Percentiles rank a stretch among this genome's conserved stretches.
phyloP scores from a whole-genome alignment of 345 rosid genomes.

The Populus euphratica region DNA sequence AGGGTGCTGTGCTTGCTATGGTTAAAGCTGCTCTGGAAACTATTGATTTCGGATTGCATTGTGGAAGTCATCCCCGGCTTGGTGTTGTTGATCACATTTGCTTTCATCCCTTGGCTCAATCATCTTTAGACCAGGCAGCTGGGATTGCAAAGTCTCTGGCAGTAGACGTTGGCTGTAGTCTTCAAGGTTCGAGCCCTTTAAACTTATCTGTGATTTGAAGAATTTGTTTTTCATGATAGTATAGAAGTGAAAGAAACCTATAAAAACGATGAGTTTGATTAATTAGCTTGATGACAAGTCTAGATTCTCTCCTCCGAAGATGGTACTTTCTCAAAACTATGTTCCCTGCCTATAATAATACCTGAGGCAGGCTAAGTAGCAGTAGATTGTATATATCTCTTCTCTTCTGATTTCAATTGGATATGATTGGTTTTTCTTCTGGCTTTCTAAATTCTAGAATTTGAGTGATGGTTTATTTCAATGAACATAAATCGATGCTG shows the following conservation, averaged over 20 bases:
- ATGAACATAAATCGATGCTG: no score
- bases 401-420: no score
- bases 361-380: no score
- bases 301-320: neutral
- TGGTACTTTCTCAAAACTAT: no score
- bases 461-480: no score
- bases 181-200: slow-evolving; percentile 51
- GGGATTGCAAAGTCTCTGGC: slow-evolving; percentile 64
- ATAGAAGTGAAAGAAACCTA: neutral
- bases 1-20: slow-evolving; percentile 63
- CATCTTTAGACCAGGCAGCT: slow-evolving; percentile 63
- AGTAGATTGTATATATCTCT: no score
- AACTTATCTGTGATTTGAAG: neutral
- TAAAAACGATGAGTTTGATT: no score
- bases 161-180: slow-evolving; percentile 56
- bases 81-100: slow-evolving; percentile 94
- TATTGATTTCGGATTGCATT: slow-evolving; percentile 58
- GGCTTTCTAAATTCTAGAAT: no score
- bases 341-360: no score
- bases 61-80: slow-evolving; percentile 82
- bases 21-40: slow-evolving; percentile 69
- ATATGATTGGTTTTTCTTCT: no score
- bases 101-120: slow-evolving; percentile 66
- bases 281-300: neutral
- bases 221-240: neutral